Base-by-base conservation (phyloP, 1,139 yeast genomes). In the Pichia sp. region DNA sequence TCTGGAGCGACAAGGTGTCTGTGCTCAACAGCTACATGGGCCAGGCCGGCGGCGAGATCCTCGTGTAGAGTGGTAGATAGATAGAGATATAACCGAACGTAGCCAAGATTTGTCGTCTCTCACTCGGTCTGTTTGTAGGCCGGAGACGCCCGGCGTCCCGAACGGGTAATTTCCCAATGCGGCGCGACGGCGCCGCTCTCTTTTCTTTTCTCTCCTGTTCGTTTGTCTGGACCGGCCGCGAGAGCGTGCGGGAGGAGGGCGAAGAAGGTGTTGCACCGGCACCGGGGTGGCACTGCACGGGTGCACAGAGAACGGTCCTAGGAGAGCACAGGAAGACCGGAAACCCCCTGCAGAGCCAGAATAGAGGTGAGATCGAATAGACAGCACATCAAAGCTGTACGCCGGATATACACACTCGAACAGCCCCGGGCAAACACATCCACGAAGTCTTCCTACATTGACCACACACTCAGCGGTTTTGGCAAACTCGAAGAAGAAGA, bases 1-100 rank as follows among this genome's bases (percentile, higher is more conserved):
- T 75, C 50, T 93, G 99, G 99, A 85, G 87, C 62, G 69, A 69
- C 51, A 84, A 83, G 61, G 96, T 91, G 40, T 78, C 78, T 47
- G 74, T 75, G 45, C 76, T 93, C 60, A 85, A 87, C 47, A 66
- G 69, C 31, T 80, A 78, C 73, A 80, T 83, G 74, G 80, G 76
- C 53, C 68, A 66, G 12, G 73, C 78, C 44, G 90, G 90, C 48
- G 72, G 74, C 57, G 82, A 80, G 51, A 74, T 85, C 48, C 83
- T 88, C 87, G 76, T 74, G 9, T 74, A 65, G 46, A n/a, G 7
- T 4, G 18, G 22, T 23, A 37, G 3, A 46, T 16, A 39, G n/a
- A 45, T 12, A 25, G 26, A 45, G 9, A 23, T n/a, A 45, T 13
- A 34, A 16, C n/a, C n/a, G 5, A 13, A 34, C 9, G 8, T 34